Conservation (phyloP, 106 monocot species). For the Xerophyta viscosa region DNA sequence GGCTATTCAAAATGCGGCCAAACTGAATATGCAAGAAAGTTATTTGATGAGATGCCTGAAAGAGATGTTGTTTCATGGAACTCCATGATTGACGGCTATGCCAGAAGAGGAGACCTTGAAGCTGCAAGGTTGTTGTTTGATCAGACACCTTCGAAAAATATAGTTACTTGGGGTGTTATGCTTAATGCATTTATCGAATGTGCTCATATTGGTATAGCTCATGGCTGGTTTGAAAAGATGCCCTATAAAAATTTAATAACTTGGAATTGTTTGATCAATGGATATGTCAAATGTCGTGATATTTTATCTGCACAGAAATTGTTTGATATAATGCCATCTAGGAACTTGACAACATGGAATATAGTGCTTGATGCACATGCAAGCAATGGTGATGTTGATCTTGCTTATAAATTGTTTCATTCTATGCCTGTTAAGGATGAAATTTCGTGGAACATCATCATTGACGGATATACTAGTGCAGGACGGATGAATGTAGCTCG, state of each 20-base stretch:
- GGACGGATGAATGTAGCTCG: slow-evolving; percentile 18
- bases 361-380: slow-evolving; percentile 25
- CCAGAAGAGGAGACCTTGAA: slow-evolving; percentile 13
- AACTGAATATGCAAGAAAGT: slow-evolving; percentile 8
- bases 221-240: slow-evolving; percentile 32
- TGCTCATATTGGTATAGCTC: slow-evolving; percentile 18
- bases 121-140: slow-evolving; percentile 26
- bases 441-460: slow-evolving; percentile 39
- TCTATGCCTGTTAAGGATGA: slow-evolving; percentile 20
- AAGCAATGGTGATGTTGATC: slow-evolving; percentile 14
- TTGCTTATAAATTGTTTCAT: slow-evolving; percentile 18
- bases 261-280: slow-evolving; percentile 35
- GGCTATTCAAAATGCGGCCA: slow-evolving; percentile 24
- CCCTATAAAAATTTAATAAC: slow-evolving; percentile 22
- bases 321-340: slow-evolving; percentile 23
- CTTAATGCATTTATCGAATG: slow-evolving; percentile 24
- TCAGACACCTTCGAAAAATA: slow-evolving; percentile 21
- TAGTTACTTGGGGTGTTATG: slow-evolving; percentile 39
- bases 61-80: slow-evolving; percentile 39
- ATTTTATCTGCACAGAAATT: slow-evolving; percentile 10
- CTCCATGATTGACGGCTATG: slow-evolving; percentile 41
- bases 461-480: slow-evolving; percentile 21
- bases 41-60: slow-evolving; percentile 32
- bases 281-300: slow-evolving; percentile 17
- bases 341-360: slow-evolving; percentile 29